Evolutionary conservation across 495 filamentous ascomycete species (phyloP).

Genomic region (Aspergillus incahuasiensis): DNA sequence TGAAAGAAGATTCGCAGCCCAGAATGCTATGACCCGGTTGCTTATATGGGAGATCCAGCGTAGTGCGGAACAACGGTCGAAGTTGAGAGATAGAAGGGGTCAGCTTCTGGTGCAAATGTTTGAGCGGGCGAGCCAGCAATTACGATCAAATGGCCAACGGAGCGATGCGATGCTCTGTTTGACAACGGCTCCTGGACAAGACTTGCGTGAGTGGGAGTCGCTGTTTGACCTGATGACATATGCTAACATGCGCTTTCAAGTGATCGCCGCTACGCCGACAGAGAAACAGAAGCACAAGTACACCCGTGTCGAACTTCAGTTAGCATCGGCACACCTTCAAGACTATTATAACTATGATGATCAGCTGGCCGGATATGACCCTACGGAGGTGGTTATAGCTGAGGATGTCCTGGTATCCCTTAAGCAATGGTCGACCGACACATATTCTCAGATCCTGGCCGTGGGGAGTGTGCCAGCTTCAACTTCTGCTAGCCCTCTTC

Average conservation of each 20-base stretch:
- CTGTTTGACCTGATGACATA: not conserved
- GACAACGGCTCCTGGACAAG: slow-evolving; percentile 31
- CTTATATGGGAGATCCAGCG: slow-evolving; percentile 43
- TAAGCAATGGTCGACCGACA: slow-evolving; percentile 35
- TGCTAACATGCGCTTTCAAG: not conserved
- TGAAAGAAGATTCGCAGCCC: slow-evolving; percentile 33
- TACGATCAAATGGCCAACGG: slow-evolving; percentile 26
- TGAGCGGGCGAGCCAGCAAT: slow-evolving; percentile 21
- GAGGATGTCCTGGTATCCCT: slow-evolving; percentile 31
- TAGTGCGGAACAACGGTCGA: slow-evolving; percentile 29
- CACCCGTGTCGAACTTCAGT: slow-evolving; percentile 37
- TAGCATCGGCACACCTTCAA: slow-evolving; percentile 40
- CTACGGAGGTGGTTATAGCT: slow-evolving; percentile 29
- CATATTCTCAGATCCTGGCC: slow-evolving; percentile 36
- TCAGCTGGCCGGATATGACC: slow-evolving; percentile 32
- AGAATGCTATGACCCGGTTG: slow-evolving; percentile 38
- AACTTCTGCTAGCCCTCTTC: slow-evolving; percentile 27
- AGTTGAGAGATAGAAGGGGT: slow-evolving; percentile 24
- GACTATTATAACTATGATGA: slow-evolving; percentile 40
- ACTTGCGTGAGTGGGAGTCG: slow-evolving; percentile 28
- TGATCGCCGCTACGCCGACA: slow-evolving; percentile 29
- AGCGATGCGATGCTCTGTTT: slow-evolving; percentile 33
- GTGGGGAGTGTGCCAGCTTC: slow-evolving; percentile 33
- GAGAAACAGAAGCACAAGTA: slow-evolving; percentile 37
- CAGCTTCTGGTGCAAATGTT: slow-evolving; percentile 27